Evolutionary conservation across 2,329 filamentous ascomycete genomes (phyloP), one percentile per base, ranked within the genome.

Genomic region (Drechslera avenae): DNA sequence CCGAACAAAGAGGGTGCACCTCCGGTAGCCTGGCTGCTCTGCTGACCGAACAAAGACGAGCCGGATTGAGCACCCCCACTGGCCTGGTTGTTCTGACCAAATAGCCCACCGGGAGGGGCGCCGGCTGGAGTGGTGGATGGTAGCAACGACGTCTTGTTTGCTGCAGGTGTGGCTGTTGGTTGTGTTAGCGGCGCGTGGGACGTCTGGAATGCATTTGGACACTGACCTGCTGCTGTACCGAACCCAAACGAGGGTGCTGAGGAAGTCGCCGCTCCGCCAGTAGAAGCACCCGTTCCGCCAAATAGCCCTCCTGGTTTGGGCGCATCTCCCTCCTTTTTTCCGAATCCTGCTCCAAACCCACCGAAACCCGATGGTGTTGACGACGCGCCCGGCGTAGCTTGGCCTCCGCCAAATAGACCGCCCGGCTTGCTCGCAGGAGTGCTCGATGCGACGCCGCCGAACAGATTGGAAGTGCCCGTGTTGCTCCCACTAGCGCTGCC

Each of bases 91-190:
- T 48, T 60, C 28, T 63, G 57, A 13, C 51, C 63, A 46, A 73
- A 73, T 9, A 73, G 32, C 47, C 50, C 47, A 10, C 68, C 69
- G 10, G 71, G 69, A 36, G 72, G 72, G 17, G 68, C 64, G 39
- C 72, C 72, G n/a, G 71, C 72, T 35, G 72, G 72, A 9, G 71
- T 74, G 3, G 72, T 75, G 3, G 72, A 74, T n/a, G 63, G 61
- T 23, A 73, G 63, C 30, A 63, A 59, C n/a, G 66, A 66, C 10
- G 73, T 70, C 57, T 75, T 75, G 34, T 59, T 68, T 14, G 66
- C 37, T 10, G 72, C 69, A 10, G 72, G 71, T 2, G 72, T 74
- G 9, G 68, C 69, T 55, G 66, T 48, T 33, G 64, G 60, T 14
- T 14, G 45, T 50, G 43, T 60, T 51, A 60, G 54, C 36, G 41